Conservation (phyloP, 106 monocot genomes). For the Phalaenopsis equestris region DNA sequence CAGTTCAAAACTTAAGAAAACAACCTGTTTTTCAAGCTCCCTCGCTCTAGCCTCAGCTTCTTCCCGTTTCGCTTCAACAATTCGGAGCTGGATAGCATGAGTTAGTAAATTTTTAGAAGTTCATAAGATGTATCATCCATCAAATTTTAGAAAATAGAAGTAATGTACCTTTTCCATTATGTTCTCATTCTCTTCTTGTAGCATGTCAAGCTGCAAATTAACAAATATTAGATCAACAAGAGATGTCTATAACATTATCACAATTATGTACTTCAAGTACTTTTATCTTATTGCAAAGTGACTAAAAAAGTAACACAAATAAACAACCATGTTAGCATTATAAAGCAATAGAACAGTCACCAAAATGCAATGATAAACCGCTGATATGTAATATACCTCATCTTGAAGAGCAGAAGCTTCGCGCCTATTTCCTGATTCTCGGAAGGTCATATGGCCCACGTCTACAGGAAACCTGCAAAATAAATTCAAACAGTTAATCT, state of each 20-base stretch:
- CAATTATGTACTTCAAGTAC: constrained; percentile 1
- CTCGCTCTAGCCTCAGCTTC: constrained; percentile 62
- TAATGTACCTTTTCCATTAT: constrained; percentile 51
- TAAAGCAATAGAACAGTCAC: neutral
- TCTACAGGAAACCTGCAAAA: constrained; percentile 40
- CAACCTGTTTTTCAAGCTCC: constrained; percentile 78
- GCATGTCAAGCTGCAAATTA: constrained; percentile 64
- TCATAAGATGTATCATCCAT: neutral
- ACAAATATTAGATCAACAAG: constrained; percentile 4
- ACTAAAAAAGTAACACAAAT: neutral
- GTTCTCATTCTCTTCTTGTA: constrained; percentile 77
- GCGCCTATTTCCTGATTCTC: constrained; percentile 37
- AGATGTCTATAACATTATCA: neutral
- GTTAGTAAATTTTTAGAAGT: neutral
- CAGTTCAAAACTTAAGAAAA: neutral
- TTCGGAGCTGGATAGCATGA: constrained; percentile 32
- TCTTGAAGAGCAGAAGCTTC: constrained; percentile 68
- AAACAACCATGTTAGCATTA: neutral
- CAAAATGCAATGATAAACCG: neutral
- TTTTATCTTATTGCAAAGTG: neutral
- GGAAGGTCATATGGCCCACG: constrained; percentile 21
- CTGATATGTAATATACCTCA: constrained; percentile 37
- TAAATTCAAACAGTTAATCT: neutral
- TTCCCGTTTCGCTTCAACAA: constrained; percentile 47
- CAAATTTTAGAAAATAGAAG: neutral